Evolutionary conservation across 495 filamentous ascomycete genomes (phyloP).

Genomic region (Aspergillus biplanus): DNA sequence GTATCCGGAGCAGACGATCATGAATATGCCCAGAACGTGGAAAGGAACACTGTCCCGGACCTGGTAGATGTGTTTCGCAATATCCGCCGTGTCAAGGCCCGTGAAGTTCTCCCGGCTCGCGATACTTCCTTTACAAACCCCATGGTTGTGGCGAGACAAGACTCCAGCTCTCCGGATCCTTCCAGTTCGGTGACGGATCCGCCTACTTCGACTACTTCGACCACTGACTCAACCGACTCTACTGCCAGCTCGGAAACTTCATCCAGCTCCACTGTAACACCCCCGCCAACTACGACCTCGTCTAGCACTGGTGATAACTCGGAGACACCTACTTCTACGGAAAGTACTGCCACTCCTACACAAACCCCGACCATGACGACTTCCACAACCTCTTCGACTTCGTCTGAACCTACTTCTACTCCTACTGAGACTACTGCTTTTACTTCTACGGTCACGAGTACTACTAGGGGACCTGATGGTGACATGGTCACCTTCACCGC

Average conservation of each 20-base stretch:
- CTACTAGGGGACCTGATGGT: conserved; percentile 54
- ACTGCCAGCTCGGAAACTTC: conserved; percentile 1
- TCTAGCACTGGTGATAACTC: neutral
- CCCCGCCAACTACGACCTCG: conserved; percentile 2
- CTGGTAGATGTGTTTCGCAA: conserved; percentile 6
- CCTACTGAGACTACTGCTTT: conserved; percentile 40
- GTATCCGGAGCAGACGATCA: conserved; percentile 17
- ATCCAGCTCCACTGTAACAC: neutral
- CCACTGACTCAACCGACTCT: neutral
- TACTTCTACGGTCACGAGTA: conserved; percentile 33
- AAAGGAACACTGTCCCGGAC: conserved; percentile 6
- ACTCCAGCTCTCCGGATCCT: conserved; percentile 9
- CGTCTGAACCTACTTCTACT: conserved; percentile 33
- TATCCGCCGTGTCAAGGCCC: conserved; percentile 5
- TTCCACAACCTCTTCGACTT: conserved; percentile 25
- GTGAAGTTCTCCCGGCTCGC: conserved; percentile 1
- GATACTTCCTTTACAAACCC: neutral
- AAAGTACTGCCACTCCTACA: conserved; percentile 11
- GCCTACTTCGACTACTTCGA: conserved; percentile 3
- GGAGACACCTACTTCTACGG: neutral
- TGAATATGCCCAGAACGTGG: conserved; percentile 22
- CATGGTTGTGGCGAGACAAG: conserved; percentile 1
- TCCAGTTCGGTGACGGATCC: conserved; percentile 10
- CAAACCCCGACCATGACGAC: conserved; percentile 27
- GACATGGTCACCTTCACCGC: conserved; percentile 52